Conservation (phyloP, 2,329 filamentous ascomycete genomes). For the Cladophialophora psammophila region DNA sequence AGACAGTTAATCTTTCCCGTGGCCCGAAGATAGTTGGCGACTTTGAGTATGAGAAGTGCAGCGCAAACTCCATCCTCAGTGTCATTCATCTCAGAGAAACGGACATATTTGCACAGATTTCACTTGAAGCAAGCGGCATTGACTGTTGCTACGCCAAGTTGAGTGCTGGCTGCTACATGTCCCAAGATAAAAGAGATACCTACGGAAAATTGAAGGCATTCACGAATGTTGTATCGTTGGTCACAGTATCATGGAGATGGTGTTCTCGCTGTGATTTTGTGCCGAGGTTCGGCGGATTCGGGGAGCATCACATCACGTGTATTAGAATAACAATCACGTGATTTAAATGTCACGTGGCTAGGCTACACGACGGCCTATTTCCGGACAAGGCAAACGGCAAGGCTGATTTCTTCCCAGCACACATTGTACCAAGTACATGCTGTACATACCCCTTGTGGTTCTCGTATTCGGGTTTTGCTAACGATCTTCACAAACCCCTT, state of each 20-base stretch:
- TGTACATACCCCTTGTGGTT: not conserved
- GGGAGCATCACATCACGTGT: not conserved
- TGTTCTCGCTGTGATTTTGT: not conserved
- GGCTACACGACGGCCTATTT: not conserved
- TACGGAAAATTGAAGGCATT: not conserved
- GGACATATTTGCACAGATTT: not conserved
- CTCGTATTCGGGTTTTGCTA: conserved; percentile 29
- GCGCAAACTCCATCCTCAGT: conserved; percentile 37
- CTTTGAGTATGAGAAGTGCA: conserved; percentile 38
- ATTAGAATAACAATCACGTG: not conserved
- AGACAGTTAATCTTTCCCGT: conserved; percentile 21
- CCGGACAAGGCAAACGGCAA: conserved; percentile 23
- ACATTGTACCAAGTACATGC: not conserved
- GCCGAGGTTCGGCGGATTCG: not conserved
- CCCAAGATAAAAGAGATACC: not conserved
- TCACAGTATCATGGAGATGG: not conserved
- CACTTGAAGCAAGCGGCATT: not conserved
- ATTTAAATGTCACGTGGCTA: not conserved
- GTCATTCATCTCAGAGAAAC: conserved; percentile 7
- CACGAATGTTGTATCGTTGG: not conserved
- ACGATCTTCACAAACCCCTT: not conserved
- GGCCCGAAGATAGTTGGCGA: conserved; percentile 23
- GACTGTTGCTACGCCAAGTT: not conserved
- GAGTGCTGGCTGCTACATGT: not conserved
- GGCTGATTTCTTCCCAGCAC: conserved; percentile 26